These are phyloP conservation scores for Paratinospora sagittata DNA, from an alignment of 164 flowering plant species.

Conservation along the genomic window DNA sequence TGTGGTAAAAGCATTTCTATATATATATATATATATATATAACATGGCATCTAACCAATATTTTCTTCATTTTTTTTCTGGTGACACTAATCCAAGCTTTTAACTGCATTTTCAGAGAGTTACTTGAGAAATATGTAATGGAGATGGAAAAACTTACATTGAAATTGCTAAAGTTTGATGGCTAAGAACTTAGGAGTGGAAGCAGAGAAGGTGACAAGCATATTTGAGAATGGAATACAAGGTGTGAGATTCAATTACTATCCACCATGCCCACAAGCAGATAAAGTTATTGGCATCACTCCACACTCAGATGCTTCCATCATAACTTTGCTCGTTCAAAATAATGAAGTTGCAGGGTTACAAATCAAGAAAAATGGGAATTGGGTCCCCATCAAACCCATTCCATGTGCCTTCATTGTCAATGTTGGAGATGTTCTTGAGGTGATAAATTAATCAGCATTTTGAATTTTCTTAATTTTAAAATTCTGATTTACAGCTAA, in stretches of 20 bases:
- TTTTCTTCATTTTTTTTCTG: no score
- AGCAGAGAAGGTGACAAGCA: background rate
- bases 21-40: no score
- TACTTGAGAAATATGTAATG: no score
- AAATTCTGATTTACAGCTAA: no score
- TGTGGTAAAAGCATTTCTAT: no score
- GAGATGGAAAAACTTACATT: background rate
- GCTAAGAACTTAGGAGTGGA: background rate
- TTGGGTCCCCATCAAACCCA: conserved; percentile 42
- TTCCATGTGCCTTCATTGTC: conserved; percentile 29
- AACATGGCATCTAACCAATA: no score
- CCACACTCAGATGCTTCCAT: conserved; percentile 43
- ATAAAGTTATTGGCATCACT: conserved; percentile 32
- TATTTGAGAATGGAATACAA: background rate
- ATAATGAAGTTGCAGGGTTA: conserved; percentile 40
- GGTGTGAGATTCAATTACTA: background rate
- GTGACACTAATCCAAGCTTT: no score
- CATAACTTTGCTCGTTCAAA: conserved; percentile 40
- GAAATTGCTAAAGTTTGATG: background rate
- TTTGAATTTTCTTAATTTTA: no score
- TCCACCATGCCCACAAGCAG: conserved; percentile 1
- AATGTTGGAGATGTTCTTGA: conserved; percentile 43
- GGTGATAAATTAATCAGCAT: no score
- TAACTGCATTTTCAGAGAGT: no score
- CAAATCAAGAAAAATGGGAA: conserved; percentile 42